These are phyloP conservation scores for Gypsophila paniculata DNA, from an alignment of 179 eudicot species.

Conservation along the genomic window DNA sequence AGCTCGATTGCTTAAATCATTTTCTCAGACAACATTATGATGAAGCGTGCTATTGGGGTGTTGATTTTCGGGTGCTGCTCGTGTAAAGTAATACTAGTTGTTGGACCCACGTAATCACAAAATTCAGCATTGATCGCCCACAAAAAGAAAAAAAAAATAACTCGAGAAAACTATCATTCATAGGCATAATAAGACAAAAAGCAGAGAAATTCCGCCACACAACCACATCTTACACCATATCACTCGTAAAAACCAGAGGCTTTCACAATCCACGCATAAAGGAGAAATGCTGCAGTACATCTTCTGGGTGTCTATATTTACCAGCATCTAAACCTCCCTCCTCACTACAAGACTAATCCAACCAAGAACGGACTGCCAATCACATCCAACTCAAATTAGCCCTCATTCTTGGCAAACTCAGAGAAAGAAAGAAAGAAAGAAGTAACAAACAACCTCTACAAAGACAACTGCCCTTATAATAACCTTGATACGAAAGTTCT, in stretches of 20 bases:
- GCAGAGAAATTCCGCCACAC: background rate
- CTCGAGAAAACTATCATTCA: background rate
- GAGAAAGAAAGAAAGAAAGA: background rate
- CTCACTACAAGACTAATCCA: background rate
- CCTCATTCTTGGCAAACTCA: background rate
- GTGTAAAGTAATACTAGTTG: too few species aligned
- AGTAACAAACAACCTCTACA: background rate
- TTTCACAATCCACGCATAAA: background rate
- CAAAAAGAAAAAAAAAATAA: background rate
- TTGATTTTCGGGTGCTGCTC: background rate
- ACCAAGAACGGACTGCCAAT: slow-evolving; percentile 8
- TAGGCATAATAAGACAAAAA: background rate
- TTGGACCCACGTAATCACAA: background rate
- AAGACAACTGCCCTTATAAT: background rate
- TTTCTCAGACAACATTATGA: too few species aligned
- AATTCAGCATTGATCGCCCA: background rate
- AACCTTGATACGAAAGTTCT: background rate
- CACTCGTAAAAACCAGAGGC: background rate
- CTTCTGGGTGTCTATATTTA: background rate
- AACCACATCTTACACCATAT: background rate
- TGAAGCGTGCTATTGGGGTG: too few species aligned
- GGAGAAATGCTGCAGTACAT: slow-evolving; percentile 3
- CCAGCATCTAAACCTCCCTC: background rate
- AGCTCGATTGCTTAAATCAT: too few species aligned
- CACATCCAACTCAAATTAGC: background rate